Evolutionary conservation across 2,329 filamentous ascomycete genomes (phyloP).

Genomic region (Alternaria longipes): DNA sequence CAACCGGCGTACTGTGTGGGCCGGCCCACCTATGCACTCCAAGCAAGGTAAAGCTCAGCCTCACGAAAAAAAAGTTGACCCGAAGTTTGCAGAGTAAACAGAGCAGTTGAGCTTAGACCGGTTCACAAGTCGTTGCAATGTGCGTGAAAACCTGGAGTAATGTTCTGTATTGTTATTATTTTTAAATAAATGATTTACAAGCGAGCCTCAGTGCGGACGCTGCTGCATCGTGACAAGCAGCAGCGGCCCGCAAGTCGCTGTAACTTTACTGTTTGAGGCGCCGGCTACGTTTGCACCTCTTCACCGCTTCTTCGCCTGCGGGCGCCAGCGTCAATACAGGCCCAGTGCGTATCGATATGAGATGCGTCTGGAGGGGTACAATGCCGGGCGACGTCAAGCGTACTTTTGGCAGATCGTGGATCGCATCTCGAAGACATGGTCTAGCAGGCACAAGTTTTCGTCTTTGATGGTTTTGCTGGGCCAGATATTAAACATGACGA

Average conservation of each 20-base stretch:
- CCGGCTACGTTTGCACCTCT: slow-evolving; percentile 38
- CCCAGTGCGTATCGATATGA: slow-evolving; percentile 42
- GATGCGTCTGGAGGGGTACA: slow-evolving; percentile 37
- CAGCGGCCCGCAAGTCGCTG: slow-evolving; percentile 36
- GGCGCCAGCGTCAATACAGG: slow-evolving; percentile 27
- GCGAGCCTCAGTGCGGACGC: slow-evolving; percentile 22
- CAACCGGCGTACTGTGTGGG: slow-evolving; percentile 33
- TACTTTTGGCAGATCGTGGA: slow-evolving; percentile 24
- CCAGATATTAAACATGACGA: slow-evolving; percentile 35
- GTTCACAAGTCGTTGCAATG: neutral
- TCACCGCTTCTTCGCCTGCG: slow-evolving; percentile 49
- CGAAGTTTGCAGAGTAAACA: slow-evolving; percentile 1
- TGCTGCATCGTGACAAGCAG: slow-evolving; percentile 34
- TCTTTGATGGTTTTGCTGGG: slow-evolving; percentile 12
- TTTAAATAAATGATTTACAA: slow-evolving; percentile 18
- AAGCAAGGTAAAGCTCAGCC: slow-evolving; percentile 24
- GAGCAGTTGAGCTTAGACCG: neutral
- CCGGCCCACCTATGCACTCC: slow-evolving; percentile 33
- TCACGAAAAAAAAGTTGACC: slow-evolving; percentile 19
- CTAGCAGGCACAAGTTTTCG: slow-evolving; percentile 5
- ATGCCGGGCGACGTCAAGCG: slow-evolving; percentile 37
- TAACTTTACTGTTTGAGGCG: slow-evolving; percentile 32
- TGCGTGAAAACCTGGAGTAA: neutral
- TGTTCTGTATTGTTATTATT: slow-evolving; percentile 6
- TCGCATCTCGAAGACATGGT: slow-evolving; percentile 9